Evolutionary conservation across 176 grass and related monocot species (phyloP), one percentile per base, ranked within the genome.

Genomic region (Melocanna baccifera): DNA sequence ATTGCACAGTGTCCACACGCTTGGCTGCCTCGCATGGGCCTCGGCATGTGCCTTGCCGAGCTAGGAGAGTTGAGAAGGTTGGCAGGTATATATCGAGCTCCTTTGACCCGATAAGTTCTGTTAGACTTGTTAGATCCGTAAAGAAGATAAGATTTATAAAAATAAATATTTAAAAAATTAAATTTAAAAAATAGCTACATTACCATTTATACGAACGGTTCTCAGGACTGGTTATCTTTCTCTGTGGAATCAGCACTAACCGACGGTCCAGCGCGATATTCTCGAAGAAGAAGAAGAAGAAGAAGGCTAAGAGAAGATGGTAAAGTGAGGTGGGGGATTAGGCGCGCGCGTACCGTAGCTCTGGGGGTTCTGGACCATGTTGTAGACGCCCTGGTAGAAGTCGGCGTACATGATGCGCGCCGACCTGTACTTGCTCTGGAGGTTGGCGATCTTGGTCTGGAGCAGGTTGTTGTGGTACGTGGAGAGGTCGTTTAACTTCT

Each of bases 401-500:
- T 94, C 92, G 15, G 79, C 92, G 56, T 94, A 94, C 75, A 91
- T 89, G 88, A 94, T 87, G 4, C 92, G 23, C 0, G 79, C 87
- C 0, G 69, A 71, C 7, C 10, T 22, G 75, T 94, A 91, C 69
- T 89, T 94, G 11, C 6, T 19, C 80, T 91, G 89, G 1, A 94
- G 89, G 12, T 1, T 1, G 0, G 13, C 0, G 12, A 94, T 59
- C 84, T 86, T 78, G 0, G 26, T 0, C 70, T 83, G 57, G 1
- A 94, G 80, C 69, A 65, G 66, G 29, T 26, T 66, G 73, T 94
- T 94, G 80, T 94, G 92, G 76, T 87, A 42, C 0, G 80, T 48
- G 3, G 92, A 88, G 0, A 94, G 77, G 52, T 84, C 86, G 48
- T 94, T 94, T 76, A 89, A 89, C 76, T 84, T 94, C 78, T 77